Conservation (phyloP, 768 basidiomycete species). For the Lepiota brunneoincarnata region DNA sequence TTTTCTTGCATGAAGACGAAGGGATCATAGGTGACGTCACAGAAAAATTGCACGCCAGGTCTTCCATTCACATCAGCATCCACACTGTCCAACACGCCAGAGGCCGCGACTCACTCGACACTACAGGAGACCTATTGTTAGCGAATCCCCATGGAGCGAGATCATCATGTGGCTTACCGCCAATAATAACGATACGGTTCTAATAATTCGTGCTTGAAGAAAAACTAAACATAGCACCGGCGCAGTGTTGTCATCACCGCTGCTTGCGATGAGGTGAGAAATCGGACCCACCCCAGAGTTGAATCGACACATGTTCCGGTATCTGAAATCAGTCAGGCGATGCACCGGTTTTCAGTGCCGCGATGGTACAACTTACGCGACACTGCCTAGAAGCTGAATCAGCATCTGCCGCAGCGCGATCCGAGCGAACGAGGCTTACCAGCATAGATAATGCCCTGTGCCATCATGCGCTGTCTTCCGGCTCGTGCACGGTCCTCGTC, state of each 20-base stretch:
- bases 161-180: conserved; percentile 36
- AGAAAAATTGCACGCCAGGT: conserved; percentile 73
- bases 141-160: not conserved
- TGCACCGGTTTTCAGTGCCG: not conserved
- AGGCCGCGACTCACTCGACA: conserved; percentile 59
- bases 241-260: not conserved
- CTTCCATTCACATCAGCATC: conserved; percentile 29
- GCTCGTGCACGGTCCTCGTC: conserved; percentile 65
- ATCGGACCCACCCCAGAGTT: conserved; percentile 76
- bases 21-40: conserved; percentile 78
- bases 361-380: conserved; percentile 50
- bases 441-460: conserved; percentile 59
- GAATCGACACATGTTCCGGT: conserved; percentile 95
- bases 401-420: conserved; percentile 7
- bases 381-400: conserved; percentile 50
- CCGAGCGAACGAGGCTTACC: conserved; percentile 30
- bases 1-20: conserved; percentile 79
- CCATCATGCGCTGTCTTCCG: conserved; percentile 62
- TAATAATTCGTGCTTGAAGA: conserved; percentile 78
- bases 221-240: conserved; percentile 48
- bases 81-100: not conserved
- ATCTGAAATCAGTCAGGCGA: conserved; percentile 34
- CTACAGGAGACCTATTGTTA: conserved; percentile 29
- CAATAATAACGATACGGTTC: conserved; percentile 83
- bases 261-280: not conserved